Conservation (phyloP, 176 grass and related monocot genomes). For the Saccharum spontaneum region DNA sequence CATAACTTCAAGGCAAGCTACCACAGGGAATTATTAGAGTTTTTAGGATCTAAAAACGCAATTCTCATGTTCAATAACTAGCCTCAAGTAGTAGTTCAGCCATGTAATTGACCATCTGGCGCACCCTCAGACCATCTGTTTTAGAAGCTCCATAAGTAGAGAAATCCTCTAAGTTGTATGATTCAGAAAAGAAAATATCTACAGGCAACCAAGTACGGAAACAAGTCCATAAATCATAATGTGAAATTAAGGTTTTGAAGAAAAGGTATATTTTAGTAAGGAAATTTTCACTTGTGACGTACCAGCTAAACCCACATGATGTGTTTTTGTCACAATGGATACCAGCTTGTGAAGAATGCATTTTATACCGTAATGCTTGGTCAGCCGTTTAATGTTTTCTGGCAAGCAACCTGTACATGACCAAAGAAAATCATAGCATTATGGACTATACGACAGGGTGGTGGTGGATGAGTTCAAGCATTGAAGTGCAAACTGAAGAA, state of each 20-base stretch:
- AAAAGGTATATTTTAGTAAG: neutral
- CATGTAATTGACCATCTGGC: neutral
- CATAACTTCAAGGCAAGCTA: slow-evolving; percentile 3
- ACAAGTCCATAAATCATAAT: neutral
- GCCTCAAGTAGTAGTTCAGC: neutral
- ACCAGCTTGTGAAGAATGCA: slow-evolving; percentile 17
- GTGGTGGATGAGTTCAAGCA: neutral
- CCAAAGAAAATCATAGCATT: neutral
- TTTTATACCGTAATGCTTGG: neutral
- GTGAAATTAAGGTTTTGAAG: neutral
- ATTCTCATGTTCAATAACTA: neutral
- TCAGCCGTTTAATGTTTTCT: slow-evolving; percentile 65
- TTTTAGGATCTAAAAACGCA: neutral
- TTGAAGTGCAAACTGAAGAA: neutral
- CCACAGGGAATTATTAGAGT: neutral
- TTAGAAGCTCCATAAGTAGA: neutral
- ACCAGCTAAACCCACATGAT: neutral
- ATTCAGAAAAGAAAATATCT: neutral
- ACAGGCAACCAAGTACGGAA: neutral
- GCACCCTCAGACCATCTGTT: neutral
- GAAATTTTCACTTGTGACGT: neutral
- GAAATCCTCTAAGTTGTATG: neutral
- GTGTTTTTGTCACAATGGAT: neutral
- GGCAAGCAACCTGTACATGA: slow-evolving; percentile 66
- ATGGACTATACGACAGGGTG: slow-evolving; percentile 10